Evolutionary conservation across 306 rosid species (phyloP).

Genomic region (Quercus wislizeni): DNA sequence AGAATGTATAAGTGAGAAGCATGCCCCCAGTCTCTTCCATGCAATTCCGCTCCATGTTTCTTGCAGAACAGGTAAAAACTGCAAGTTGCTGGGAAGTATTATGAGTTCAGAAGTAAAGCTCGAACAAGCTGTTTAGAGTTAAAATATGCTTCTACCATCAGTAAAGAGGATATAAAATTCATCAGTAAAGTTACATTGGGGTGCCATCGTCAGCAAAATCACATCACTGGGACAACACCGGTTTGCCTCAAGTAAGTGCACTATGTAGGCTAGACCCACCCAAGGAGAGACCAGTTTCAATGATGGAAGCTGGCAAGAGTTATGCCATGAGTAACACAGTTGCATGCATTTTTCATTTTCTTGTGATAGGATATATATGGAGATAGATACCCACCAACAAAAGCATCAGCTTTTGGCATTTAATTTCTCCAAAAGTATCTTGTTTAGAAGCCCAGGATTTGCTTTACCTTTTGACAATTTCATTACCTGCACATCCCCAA

Average conservation of each 20-base stretch:
- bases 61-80: neutral
- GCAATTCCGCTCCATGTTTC: neutral
- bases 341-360: neutral
- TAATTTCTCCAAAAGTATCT: constrained; percentile 70
- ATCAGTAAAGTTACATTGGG: neutral
- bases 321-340: too few species aligned
- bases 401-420: constrained; percentile 56
- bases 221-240: neutral
- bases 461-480: constrained; percentile 90
- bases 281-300: too few species aligned
- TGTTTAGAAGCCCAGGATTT: constrained; percentile 80
- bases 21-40: neutral
- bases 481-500: constrained; percentile 54
- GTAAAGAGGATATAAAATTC: neutral
- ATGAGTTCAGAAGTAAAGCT: neutral
- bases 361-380: neutral
- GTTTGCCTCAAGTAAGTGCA: neutral
- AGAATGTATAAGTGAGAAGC: neutral
- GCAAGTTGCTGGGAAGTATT: neutral
- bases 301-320: too few species aligned
- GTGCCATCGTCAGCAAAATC: neutral
- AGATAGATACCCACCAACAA: neutral
- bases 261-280: too few species aligned
- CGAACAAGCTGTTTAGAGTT: neutral
- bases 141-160: neutral